phyloP scores from a whole-genome alignment of 176 grass and related monocot genomes.

The Ampelocalamus luodianensis region DNA sequence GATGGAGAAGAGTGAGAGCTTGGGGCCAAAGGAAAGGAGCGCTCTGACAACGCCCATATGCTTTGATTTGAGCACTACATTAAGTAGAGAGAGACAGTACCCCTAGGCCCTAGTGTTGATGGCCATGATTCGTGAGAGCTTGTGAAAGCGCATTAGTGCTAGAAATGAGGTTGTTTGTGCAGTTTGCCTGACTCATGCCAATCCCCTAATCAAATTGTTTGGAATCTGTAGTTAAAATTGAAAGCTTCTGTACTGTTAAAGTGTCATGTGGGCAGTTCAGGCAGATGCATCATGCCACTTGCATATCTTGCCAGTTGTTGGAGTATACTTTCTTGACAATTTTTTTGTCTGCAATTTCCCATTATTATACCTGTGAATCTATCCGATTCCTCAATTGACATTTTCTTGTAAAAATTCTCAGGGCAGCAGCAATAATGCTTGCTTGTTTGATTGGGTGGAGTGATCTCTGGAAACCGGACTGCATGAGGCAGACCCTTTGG shows the following conservation, averaged over 20 bases:
- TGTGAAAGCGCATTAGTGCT: constrained; percentile 43
- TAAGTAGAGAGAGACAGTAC: constrained; percentile 39
- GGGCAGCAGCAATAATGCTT: constrained; percentile 41
- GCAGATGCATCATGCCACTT: constrained; percentile 20
- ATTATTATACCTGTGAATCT: not conserved
- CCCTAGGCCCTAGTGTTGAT: not conserved
- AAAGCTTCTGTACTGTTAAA: constrained; percentile 37
- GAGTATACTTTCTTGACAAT: not conserved
- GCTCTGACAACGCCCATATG: constrained; percentile 61
- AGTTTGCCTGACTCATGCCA: constrained; percentile 23
- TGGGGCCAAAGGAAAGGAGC: constrained; percentile 58
- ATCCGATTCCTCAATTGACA: constrained; percentile 19
- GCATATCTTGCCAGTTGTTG: constrained; percentile 15
- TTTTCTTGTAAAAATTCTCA: constrained; percentile 39
- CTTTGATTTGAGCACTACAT: constrained; percentile 57
- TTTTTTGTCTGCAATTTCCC: not conserved
- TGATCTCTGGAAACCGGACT: constrained; percentile 43
- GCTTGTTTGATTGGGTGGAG: constrained; percentile 43
- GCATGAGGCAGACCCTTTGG: constrained; percentile 43
- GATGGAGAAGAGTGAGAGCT: constrained; percentile 69
- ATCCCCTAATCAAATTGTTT: constrained; percentile 35
- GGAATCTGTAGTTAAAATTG: not conserved
- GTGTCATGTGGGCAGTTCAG: constrained; percentile 38
- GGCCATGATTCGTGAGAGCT: constrained; percentile 56
- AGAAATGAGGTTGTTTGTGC: constrained; percentile 34